phyloP scores from a whole-genome alignment of 371 early-diverging fungal genomes.

The Mortierella sp. region DNA sequence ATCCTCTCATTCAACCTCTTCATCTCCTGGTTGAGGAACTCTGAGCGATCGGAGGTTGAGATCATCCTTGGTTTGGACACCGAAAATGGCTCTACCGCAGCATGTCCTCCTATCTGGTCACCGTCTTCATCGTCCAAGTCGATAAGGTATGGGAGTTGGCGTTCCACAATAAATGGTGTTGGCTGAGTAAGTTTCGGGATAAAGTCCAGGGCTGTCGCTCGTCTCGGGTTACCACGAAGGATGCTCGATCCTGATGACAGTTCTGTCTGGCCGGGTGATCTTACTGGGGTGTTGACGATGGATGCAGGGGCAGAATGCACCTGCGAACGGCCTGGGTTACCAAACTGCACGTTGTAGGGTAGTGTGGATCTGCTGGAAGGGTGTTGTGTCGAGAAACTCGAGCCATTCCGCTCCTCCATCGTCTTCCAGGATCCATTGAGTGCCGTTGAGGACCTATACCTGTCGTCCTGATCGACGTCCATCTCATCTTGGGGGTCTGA shows the following conservation, averaged over 20 bases:
- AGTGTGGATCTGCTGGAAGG: neutral
- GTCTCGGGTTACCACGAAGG: constrained; percentile 16
- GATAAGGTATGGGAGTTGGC: constrained; percentile 32
- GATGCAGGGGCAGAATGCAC: constrained; percentile 30
- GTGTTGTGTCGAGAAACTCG: neutral
- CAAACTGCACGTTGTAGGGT: neutral
- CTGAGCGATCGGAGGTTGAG: constrained; percentile 9
- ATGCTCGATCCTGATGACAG: neutral
- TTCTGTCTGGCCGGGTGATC: neutral
- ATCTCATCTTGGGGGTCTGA: constrained; percentile 25
- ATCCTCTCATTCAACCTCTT: constrained; percentile 36
- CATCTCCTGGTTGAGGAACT: constrained; percentile 26
- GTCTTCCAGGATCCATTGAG: constrained; percentile 53
- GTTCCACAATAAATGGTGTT: constrained; percentile 37
- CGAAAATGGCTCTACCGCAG: neutral
- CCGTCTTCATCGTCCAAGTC: constrained; percentile 51
- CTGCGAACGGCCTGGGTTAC: neutral
- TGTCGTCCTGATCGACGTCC: constrained; percentile 51
- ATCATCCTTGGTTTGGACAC: neutral
- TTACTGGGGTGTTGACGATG: constrained; percentile 6
- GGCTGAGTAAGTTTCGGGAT: constrained; percentile 6
- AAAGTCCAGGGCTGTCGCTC: constrained; percentile 42
- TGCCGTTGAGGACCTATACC: constrained; percentile 18
- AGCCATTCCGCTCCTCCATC: neutral
- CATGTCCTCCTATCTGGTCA: constrained; percentile 9